Evolutionary conservation across 2,329 filamentous ascomycete genomes (phyloP).

Genomic region (Scedosporium dehoogii): DNA sequence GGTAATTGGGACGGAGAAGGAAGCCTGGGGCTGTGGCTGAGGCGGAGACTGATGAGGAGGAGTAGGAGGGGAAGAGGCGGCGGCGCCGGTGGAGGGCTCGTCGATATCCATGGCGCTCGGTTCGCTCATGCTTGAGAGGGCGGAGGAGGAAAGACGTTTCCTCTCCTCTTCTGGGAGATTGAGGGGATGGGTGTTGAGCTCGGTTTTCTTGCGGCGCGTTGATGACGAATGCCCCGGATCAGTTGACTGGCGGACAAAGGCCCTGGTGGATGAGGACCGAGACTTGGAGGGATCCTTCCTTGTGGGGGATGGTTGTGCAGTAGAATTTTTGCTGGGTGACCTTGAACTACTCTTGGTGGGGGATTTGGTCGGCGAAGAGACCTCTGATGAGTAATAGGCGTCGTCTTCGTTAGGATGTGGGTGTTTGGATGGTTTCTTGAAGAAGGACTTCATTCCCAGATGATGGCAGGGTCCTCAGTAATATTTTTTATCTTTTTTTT

Average conservation of each 20-base stretch:
- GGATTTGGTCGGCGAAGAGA: constrained; percentile 5
- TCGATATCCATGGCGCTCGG: constrained; percentile 70
- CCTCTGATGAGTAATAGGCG: background rate
- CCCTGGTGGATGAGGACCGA: constrained; percentile 28
- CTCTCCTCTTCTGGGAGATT: constrained; percentile 87
- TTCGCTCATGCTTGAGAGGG: constrained; percentile 53
- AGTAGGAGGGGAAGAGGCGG: constrained; percentile 37
- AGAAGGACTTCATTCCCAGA: constrained; percentile 7
- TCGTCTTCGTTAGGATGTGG: background rate
- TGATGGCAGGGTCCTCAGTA: background rate
- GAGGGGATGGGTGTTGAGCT: constrained; percentile 71
- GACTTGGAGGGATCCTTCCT: constrained; percentile 22
- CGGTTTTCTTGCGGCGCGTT: constrained; percentile 43
- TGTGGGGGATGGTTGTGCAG: constrained; percentile 18
- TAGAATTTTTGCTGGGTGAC: constrained; percentile 25
- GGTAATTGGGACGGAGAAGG: constrained; percentile 44
- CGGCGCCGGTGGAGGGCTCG: constrained; percentile 41
- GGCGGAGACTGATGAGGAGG: constrained; percentile 26
- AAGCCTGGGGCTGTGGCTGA: constrained; percentile 29
- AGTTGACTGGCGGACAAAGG: constrained; percentile 35
- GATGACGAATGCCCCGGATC: constrained; percentile 32
- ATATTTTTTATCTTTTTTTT: background rate
- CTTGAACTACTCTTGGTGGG: constrained; percentile 10
- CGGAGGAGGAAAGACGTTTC: constrained; percentile 62
- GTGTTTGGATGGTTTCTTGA: constrained; percentile 6